phyloP scores from a whole-genome alignment of 805 yeast genomes.

The Saturnispora serradocipensis region DNA sequence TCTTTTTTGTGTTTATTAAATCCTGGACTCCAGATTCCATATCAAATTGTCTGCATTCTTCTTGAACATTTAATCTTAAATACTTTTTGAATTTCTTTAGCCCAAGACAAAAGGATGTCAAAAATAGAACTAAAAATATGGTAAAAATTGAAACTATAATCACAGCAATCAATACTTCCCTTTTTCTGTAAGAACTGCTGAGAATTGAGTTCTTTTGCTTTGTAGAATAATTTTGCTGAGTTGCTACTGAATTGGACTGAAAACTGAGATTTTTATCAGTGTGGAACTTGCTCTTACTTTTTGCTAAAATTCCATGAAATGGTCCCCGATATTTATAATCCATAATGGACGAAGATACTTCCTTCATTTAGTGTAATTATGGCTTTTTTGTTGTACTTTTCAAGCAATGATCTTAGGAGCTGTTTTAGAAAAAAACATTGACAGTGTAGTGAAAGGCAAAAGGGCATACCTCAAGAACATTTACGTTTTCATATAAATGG shows the following conservation, averaged over 20 bases:
- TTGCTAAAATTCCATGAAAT: not conserved
- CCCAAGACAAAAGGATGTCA: slow-evolving; percentile 1
- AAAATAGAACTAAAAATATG: not conserved
- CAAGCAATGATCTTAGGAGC: not conserved
- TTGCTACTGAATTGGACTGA: not conserved
- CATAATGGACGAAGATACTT: not conserved
- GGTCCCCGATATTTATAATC: not conserved
- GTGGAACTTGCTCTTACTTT: not conserved
- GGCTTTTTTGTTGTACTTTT: not conserved
- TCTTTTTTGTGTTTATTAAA: not conserved
- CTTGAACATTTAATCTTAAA: not conserved
- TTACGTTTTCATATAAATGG: not conserved
- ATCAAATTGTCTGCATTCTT: not conserved
- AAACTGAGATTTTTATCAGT: too few relatives aligned
- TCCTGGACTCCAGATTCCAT: not conserved
- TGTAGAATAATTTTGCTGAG: not conserved
- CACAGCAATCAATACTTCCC: slow-evolving; percentile 2
- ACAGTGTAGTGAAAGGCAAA: not conserved
- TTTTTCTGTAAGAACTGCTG: not conserved
- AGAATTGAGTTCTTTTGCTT: not conserved
- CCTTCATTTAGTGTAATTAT: not conserved
- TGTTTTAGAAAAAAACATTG: not conserved
- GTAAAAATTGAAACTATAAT: not conserved
- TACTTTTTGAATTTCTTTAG: not conserved
- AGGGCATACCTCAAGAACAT: not conserved